Evolutionary conservation across 2,329 filamentous ascomycete species (phyloP).

Genomic region (Pseudogymnoascus destructans): DNA sequence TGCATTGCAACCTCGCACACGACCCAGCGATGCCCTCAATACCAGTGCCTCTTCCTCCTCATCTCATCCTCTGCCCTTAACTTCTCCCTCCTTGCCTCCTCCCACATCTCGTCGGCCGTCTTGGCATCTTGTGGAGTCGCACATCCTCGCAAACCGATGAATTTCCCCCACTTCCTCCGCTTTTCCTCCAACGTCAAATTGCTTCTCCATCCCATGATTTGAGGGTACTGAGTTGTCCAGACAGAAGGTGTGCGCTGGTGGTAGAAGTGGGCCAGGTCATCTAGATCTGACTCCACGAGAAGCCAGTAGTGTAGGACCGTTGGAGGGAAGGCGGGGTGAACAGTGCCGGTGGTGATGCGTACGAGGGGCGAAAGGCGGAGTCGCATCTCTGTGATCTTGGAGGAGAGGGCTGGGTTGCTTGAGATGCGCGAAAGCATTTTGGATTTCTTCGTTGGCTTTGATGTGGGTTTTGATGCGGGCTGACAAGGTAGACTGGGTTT

Average conservation of each 20-base stretch:
- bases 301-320: constrained; percentile 62
- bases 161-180: constrained; percentile 56
- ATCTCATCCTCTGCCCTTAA: constrained; percentile 3
- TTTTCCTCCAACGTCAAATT: constrained; percentile 46
- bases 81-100: constrained; percentile 26
- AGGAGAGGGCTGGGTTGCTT: constrained; percentile 38
- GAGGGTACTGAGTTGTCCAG: constrained; percentile 51
- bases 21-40: background rate
- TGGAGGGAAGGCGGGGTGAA: constrained; percentile 51
- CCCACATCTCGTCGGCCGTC: constrained; percentile 26
- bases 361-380: constrained; percentile 55
- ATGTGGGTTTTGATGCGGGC: background rate
- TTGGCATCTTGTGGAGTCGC: constrained; percentile 32
- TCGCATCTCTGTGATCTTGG: constrained; percentile 53
- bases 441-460: background rate
- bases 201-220: constrained; percentile 49
- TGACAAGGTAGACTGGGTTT: background rate
- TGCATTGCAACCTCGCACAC: background rate
- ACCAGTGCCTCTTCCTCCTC: background rate
- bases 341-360: constrained; percentile 44
- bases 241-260: constrained; percentile 49
- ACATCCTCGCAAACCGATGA: constrained; percentile 57
- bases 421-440: constrained; percentile 12
- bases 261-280: constrained; percentile 58
- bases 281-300: constrained; percentile 56